Evolutionary conservation across 2,329 filamentous ascomycete genomes (phyloP), one percentile per base, ranked within the genome.

Genomic region (Tolypocladium tundrense): DNA sequence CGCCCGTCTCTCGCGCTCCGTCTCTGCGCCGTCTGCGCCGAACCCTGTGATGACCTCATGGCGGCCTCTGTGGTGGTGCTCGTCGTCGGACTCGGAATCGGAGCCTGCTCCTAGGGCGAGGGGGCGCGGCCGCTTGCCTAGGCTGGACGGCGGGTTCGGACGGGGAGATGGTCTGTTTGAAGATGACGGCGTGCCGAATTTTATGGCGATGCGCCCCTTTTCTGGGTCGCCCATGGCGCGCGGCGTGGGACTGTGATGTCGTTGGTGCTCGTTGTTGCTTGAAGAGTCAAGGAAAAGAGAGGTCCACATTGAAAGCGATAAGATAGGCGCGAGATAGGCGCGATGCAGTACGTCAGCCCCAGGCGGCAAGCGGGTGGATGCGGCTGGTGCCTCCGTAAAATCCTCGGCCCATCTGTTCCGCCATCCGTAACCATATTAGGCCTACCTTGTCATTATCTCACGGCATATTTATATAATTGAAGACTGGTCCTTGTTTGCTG

Each of bases 11-110:
- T 61, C 70, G 62, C 61, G 68, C 60, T 68, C 81, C 74, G 63
- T 71, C 61, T 73, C 72, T 16, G 71, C 70, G 11, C 71, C 71
- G 14, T 80, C 78, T 33, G 68, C 72, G 1, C 77, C 77, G 60
- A 82, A 80, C 0, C 76, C 79, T 9, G 77, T 78, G 37, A 84
- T 80, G 31, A 66, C 68, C 64, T 83, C 77, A 61, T 77, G 73
- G 35, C 66, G 71, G 39, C 65, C 67, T 56, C 62, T 60, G 43
- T 57, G 59, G 24, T 58, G 60, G 31, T 67, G 64, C 50, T 71
- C 68, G 37, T 69, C 67, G 54, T 73, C 75, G 4, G 70, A 69
- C 43, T 77, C 77, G 7, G 75, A 77, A 53, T 76, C 77, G 45
- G 73, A 77, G 60, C 71, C 72, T 58, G 72, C 70, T 54, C 71